These are phyloP conservation scores for Asparagopsis taxiformis DNA, from an alignment of 31 red algal genomes.

Conservation along the genomic window DNA sequence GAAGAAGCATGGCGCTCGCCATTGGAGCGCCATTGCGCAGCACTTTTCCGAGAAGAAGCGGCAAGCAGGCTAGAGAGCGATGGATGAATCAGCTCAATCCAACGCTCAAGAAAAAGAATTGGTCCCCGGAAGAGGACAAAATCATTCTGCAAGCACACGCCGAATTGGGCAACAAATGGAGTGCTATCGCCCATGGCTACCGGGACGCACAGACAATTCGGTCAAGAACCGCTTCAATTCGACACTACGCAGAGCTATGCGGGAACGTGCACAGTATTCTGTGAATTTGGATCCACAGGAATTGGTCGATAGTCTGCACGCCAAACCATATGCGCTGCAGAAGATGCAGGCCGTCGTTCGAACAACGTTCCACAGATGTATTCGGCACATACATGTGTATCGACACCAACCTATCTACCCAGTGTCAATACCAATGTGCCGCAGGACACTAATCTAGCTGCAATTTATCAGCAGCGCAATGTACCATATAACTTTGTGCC, in stretches of 20 bases:
- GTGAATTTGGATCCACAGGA: neutral
- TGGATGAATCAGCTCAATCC: slow-evolving; percentile 97
- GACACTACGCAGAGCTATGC: slow-evolving; percentile 64
- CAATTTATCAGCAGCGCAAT: neutral
- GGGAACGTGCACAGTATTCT: slow-evolving; percentile 8
- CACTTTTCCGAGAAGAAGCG: slow-evolving; percentile 82
- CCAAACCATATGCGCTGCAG: neutral
- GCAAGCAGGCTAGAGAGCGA: slow-evolving; percentile 93
- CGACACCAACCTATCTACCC: neutral
- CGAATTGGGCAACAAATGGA: slow-evolving; percentile 82
- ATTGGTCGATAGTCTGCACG: neutral
- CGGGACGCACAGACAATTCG: slow-evolving; percentile 93
- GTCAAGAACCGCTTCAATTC: slow-evolving; percentile 98
- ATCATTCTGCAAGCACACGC: slow-evolving; percentile 77
- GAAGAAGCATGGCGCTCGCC: slow-evolving; percentile 53
- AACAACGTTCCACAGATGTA: neutral
- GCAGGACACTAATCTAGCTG: neutral
- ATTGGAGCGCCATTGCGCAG: slow-evolving; percentile 86
- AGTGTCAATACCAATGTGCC: neutral
- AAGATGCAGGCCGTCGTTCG: neutral
- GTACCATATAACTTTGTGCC: neutral
- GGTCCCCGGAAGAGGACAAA: slow-evolving; percentile 83
- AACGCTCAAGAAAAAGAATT: slow-evolving; percentile 71
- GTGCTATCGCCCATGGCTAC: slow-evolving; percentile 72
- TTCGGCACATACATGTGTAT: neutral